Percentiles rank a stretch among this genome's conserved stretches.
Evolutionary conservation across 768 basidiomycete genomes (phyloP).

Genomic region (Termitomyces sp.): DNA sequence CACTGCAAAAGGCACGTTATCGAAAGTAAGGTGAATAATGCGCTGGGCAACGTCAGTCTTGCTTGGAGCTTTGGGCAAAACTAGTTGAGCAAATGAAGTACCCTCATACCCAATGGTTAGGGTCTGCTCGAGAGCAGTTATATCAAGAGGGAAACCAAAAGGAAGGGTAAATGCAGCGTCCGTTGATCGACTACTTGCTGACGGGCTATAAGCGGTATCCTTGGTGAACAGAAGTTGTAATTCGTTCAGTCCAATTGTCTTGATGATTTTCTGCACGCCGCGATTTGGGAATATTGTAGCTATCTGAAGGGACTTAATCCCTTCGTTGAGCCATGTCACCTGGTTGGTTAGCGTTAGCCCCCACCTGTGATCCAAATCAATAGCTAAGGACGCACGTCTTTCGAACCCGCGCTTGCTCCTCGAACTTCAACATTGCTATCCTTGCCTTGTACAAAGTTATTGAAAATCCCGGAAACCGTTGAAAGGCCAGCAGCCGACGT

Average conservation of each 20-base stretch:
- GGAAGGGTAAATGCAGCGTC: conserved; percentile 62
- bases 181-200: conserved; percentile 52
- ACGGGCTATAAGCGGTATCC: conserved; percentile 49
- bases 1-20: conserved; percentile 53
- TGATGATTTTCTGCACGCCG: conserved; percentile 57
- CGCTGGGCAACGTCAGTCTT: conserved; percentile 58
- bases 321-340: conserved; percentile 71
- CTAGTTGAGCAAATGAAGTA: conserved; percentile 51
- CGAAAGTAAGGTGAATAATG: conserved; percentile 56
- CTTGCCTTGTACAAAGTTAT: conserved; percentile 63
- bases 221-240: conserved; percentile 54
- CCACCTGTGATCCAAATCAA: background rate
- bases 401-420: conserved; percentile 52
- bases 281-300: conserved; percentile 56
- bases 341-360: conserved; percentile 14
- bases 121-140: conserved; percentile 54
- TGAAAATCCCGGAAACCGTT: conserved; percentile 60
- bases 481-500: conserved; percentile 42
- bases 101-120: conserved; percentile 48
- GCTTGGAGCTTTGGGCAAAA: conserved; percentile 49
- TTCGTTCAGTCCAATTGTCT: conserved; percentile 55
- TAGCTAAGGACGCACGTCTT: conserved; percentile 35
- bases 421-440: conserved; percentile 54
- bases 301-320: conserved; percentile 56
- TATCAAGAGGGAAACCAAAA: conserved; percentile 65